A percentile compares a stretch with the other conserved stretches of the same genome.
Evolutionary conservation across 2,329 filamentous ascomycete genomes (phyloP).

Genomic region (Stachybotrys chartarum): DNA sequence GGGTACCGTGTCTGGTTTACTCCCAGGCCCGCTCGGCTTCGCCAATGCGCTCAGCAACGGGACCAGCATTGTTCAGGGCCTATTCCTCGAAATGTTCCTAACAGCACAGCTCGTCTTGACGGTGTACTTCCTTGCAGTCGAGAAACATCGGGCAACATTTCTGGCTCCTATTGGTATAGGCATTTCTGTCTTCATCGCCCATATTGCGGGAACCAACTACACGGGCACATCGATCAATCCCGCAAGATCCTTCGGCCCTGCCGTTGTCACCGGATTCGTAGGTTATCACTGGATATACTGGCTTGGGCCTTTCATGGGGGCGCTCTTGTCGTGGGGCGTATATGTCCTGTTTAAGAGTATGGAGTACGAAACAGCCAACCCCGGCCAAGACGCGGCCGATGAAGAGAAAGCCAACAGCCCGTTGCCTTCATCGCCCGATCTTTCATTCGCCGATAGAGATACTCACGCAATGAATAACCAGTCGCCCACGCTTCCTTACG

Average conservation of each 20-base stretch:
- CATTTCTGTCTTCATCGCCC: conserved; percentile 57
- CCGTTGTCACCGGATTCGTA: conserved; percentile 33
- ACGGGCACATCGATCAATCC: conserved; percentile 44
- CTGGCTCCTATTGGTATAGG: conserved; percentile 68
- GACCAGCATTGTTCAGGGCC: conserved; percentile 45
- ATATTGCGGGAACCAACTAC: conserved; percentile 37
- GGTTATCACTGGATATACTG: conserved; percentile 49
- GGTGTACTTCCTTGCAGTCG: conserved; percentile 62
- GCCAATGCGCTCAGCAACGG: conserved; percentile 47
- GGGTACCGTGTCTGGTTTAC: conserved; percentile 46
- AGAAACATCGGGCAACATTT: conserved; percentile 67
- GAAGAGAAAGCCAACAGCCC: conserved; percentile 11
- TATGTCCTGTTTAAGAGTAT: conserved; percentile 44
- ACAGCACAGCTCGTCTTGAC: conserved; percentile 57
- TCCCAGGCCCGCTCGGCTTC: conserved; percentile 50
- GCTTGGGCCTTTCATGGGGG: conserved; percentile 44
- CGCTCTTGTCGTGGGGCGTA: conserved; percentile 38
- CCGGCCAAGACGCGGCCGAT: conserved; percentile 37
- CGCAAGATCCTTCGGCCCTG: conserved; percentile 42
- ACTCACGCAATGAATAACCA: not conserved
- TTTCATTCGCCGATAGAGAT: too few relatives aligned
- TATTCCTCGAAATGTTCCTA: conserved; percentile 62
- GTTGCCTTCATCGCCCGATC: not conserved
- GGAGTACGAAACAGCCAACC: conserved; percentile 44
- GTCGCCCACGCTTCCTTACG: not conserved